Conservation (phyloP, 2,329 filamentous ascomycete species). For the Fusarium chlamydosporum region DNA sequence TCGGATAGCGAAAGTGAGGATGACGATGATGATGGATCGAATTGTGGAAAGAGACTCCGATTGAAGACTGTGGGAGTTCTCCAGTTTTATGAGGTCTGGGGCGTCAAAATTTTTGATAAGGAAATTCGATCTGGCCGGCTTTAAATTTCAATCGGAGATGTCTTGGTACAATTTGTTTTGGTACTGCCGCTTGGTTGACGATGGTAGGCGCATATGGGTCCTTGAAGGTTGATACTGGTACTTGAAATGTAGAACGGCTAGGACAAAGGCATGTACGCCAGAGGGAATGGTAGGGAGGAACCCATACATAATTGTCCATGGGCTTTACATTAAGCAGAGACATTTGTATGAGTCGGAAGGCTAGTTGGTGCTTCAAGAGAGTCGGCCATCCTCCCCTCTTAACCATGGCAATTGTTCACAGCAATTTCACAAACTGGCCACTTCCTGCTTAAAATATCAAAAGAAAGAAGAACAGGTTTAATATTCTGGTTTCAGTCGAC, state of each 20-base stretch:
- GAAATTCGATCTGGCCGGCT: slow-evolving; percentile 61
- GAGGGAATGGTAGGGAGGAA: slow-evolving; percentile 6
- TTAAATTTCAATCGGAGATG: slow-evolving; percentile 25
- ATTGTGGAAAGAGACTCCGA: slow-evolving; percentile 53
- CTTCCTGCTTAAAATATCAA: background rate
- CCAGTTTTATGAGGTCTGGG: slow-evolving; percentile 60
- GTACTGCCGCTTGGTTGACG: background rate
- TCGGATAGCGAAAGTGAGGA: slow-evolving; percentile 56
- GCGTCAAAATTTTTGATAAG: slow-evolving; percentile 71
- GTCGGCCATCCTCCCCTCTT: too few species aligned
- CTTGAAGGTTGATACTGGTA: slow-evolving; percentile 5
- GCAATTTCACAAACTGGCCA: background rate
- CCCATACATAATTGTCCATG: slow-evolving; percentile 7
- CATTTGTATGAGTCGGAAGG: background rate
- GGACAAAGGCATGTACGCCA: slow-evolving; percentile 6
- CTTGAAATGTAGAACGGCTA: slow-evolving; percentile 19
- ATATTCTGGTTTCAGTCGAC: too few species aligned
- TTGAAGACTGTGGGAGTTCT: slow-evolving; percentile 57
- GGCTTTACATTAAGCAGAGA: background rate
- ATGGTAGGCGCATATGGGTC: slow-evolving; percentile 26
- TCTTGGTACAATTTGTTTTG: slow-evolving; percentile 14
- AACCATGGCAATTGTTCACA: background rate
- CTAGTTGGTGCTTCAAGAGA: background rate
- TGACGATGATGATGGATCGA: slow-evolving; percentile 51
- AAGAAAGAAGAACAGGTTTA: too few species aligned